These are phyloP conservation scores for Rhytidiadelphus loreus DNA, from an alignment of 225 moss, liverwort and hornwort genomes.

Conservation along the genomic window DNA sequence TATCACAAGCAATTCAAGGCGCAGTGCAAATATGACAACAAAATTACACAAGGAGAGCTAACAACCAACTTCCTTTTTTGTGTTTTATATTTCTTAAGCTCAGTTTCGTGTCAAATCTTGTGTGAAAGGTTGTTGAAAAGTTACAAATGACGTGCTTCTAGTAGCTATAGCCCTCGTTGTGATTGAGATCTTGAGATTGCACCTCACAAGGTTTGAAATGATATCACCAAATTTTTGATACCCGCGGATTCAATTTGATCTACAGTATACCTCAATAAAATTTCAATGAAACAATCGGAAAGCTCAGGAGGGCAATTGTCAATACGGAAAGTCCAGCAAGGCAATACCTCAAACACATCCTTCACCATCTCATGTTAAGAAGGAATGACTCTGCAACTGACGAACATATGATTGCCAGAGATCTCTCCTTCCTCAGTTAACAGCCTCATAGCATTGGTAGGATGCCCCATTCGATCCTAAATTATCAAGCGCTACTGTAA, in stretches of 20 bases:
- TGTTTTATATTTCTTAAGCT: neutral
- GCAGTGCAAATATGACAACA: neutral
- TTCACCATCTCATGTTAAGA: neutral
- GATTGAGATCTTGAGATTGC: too few relatives aligned
- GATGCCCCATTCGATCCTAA: neutral
- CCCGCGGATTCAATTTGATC: neutral
- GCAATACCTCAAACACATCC: neutral
- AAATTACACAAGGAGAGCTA: neutral
- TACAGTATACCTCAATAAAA: accelerated
- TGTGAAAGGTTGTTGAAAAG: neutral
- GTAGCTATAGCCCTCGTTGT: neutral
- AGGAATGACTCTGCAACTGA: neutral
- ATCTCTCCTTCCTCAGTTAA: neutral
- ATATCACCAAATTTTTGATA: neutral
- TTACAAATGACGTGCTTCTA: neutral
- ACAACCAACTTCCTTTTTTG: neutral
- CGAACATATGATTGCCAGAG: neutral
- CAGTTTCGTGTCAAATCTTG: neutral
- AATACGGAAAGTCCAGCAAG: too few relatives aligned
- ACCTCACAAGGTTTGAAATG: neutral
- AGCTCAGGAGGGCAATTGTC: too few relatives aligned
- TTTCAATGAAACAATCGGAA: too few relatives aligned
- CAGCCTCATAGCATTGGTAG: neutral
- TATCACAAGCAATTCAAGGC: neutral
- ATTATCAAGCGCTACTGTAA: neutral